Base-by-base conservation (phyloP, 495 filamentous ascomycete genomes). In the Bathelium albidoporum region DNA sequence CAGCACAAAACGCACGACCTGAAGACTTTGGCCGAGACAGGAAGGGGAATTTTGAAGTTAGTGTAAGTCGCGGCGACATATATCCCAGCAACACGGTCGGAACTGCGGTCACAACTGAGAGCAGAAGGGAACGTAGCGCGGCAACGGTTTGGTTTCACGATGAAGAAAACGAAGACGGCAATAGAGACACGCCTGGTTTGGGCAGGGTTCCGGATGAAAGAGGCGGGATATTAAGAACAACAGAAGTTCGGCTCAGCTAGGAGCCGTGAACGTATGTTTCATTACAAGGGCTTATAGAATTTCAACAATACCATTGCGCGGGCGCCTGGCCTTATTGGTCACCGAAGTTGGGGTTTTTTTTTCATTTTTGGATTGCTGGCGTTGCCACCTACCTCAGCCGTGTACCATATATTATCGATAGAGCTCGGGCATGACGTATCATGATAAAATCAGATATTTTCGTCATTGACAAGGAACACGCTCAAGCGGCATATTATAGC, bases 161-260 rank as follows among this genome's bases (percentile, higher is more conserved):
- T 29, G 24, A n/a, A 2, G 49, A 2, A 11, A 26, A 29, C 7
- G 49, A 11, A 11, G 20, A 20, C 24, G 49, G 29, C 24, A 24
- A 55, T 24, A 29, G 7, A 10, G 2, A 28, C 16, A 3, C 10
- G 7, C 5, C 9, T 55, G 12, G 2, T 10, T 24, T 28, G 49
- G 22, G 22, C 9, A 16, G 24, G 10, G 7, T 62, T 12, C 61
- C 59, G 24, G 64, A 66, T 18, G 65, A 62, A 29, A 65, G 65
- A n/a, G 43, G 28, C 34, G 58, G 64, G 14, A 71, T 71, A 28
- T 34, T 71, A 22, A 64, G 62, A 62, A 71, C 69, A 4, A 66
- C 59, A 36, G 69, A 71, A 44, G 62, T 71, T 7, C 52, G 59
- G 16, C 36, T 70, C 1, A 60, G 41, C 58, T 66, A 39, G 60